Percentiles rank a stretch among this genome's conserved stretches.
These are phyloP conservation scores for Boletus subcaerulescens DNA, from an alignment of 768 basidiomycete species.

Conservation along the genomic window DNA sequence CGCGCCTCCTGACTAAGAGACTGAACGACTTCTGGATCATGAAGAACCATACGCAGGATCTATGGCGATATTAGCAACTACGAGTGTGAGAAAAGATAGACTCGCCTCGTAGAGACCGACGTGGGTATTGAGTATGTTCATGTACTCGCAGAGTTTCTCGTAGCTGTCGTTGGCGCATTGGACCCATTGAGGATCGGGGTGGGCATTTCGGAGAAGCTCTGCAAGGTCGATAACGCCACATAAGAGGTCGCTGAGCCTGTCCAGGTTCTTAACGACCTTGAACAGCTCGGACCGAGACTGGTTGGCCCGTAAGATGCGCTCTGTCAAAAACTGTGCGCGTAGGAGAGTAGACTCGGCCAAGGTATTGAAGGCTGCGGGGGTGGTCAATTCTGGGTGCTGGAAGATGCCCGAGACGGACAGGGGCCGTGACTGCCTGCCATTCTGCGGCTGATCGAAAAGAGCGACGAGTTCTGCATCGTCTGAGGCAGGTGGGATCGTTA, in stretches of 20 bases:
- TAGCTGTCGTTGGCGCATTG: constrained; percentile 83
- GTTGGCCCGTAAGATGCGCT: constrained; percentile 73
- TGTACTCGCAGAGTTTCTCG: constrained; percentile 90
- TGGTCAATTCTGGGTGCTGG: constrained; percentile 67
- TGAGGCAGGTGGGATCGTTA: constrained; percentile 53
- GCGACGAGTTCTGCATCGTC: constrained; percentile 67
- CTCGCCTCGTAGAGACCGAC: constrained; percentile 85
- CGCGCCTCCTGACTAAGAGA: constrained; percentile 72
- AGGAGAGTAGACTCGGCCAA: constrained; percentile 78
- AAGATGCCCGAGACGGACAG: constrained; percentile 77
- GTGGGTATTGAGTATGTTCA: constrained; percentile 96
- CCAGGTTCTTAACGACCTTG: constrained; percentile 92
- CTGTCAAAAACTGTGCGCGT: constrained; percentile 79
- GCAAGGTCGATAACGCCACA: constrained; percentile 97
- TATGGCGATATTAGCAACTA: constrained; percentile 32
- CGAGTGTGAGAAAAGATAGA: constrained; percentile 13
- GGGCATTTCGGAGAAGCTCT: constrained; percentile 89
- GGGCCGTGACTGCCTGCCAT: constrained; percentile 36
- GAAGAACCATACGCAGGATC: constrained; percentile 70
- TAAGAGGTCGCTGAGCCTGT: constrained; percentile 92
- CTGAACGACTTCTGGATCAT: constrained; percentile 61
- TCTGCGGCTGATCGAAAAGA: constrained; percentile 67
- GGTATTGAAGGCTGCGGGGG: constrained; percentile 64
- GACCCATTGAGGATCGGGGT: constrained; percentile 85
- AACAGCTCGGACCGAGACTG: constrained; percentile 72